These are phyloP conservation scores for Adansonia grandidieri DNA, from an alignment of 441 rosid genomes.

Conservation along the genomic window DNA sequence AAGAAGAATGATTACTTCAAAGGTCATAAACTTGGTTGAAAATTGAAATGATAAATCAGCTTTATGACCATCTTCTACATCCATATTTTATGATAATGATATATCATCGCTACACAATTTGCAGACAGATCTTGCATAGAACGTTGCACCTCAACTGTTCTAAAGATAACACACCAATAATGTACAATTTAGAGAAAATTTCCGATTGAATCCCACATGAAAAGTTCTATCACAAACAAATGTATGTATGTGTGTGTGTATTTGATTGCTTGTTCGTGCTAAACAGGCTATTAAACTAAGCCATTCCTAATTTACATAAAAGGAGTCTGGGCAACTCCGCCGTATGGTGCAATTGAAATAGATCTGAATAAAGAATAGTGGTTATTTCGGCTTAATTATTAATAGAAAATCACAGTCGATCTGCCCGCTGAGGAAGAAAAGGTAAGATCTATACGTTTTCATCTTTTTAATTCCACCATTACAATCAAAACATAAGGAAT, in stretches of 20 bases:
- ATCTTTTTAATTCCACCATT: background rate
- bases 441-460: background rate
- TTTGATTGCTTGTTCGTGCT: background rate
- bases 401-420: background rate
- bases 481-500: background rate
- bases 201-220: background rate
- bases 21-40: background rate
- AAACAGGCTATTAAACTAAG: background rate
- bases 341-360: background rate
- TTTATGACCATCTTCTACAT: background rate
- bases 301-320: background rate
- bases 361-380: background rate
- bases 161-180: background rate
- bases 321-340: background rate
- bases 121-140: too few species aligned
- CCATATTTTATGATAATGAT: too few species aligned
- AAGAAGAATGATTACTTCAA: constrained; percentile 1
- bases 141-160: too few species aligned
- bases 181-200: background rate
- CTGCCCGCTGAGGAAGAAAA: background rate
- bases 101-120: too few species aligned
- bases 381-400: background rate
- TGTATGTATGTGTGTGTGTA: too few species aligned
- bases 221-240: background rate
- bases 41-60: constrained; percentile 2